Conservation (phyloP, 2,329 filamentous ascomycete genomes). For the Epichloe aotearoae region DNA sequence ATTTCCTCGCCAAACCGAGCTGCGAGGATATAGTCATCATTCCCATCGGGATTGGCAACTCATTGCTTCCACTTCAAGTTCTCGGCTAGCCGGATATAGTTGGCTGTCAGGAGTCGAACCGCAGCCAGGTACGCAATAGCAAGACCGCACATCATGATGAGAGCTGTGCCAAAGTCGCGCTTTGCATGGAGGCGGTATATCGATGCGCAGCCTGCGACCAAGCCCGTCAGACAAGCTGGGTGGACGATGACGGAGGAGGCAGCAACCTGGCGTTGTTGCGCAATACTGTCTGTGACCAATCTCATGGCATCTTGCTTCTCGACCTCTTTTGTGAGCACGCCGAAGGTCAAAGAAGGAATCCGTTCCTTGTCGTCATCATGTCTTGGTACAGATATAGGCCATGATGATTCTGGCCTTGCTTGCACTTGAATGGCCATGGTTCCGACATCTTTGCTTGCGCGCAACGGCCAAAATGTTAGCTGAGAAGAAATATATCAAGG, state of each 20-base stretch:
- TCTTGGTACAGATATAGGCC: neutral
- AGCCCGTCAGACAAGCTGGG: slow-evolving; percentile 34
- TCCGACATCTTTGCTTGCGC: neutral
- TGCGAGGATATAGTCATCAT: slow-evolving; percentile 45
- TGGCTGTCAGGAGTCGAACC: slow-evolving; percentile 45
- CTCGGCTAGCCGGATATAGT: slow-evolving; percentile 53
- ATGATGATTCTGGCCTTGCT: slow-evolving; percentile 2
- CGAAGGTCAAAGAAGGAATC: slow-evolving; percentile 49
- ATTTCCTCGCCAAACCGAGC: slow-evolving; percentile 53
- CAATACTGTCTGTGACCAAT: slow-evolving; percentile 67
- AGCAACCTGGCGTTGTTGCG: slow-evolving; percentile 64
- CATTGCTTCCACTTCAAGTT: slow-evolving; percentile 50
- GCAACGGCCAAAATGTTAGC: neutral
- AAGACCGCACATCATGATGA: slow-evolving; percentile 44
- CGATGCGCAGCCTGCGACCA: slow-evolving; percentile 25
- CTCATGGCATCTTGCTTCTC: slow-evolving; percentile 56
- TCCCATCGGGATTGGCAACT: slow-evolving; percentile 17
- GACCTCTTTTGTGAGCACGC: slow-evolving; percentile 33
- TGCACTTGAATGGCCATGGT: slow-evolving; percentile 8
- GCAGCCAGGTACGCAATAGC: slow-evolving; percentile 48
- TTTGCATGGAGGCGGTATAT: slow-evolving; percentile 24
- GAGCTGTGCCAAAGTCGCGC: slow-evolving; percentile 39
- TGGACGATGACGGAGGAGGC: slow-evolving; percentile 51
- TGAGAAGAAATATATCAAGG: neutral
- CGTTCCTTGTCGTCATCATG: slow-evolving; percentile 11